Evolutionary conservation across 345 rosid species (phyloP).

Genomic region (Syzygium aqueum): DNA sequence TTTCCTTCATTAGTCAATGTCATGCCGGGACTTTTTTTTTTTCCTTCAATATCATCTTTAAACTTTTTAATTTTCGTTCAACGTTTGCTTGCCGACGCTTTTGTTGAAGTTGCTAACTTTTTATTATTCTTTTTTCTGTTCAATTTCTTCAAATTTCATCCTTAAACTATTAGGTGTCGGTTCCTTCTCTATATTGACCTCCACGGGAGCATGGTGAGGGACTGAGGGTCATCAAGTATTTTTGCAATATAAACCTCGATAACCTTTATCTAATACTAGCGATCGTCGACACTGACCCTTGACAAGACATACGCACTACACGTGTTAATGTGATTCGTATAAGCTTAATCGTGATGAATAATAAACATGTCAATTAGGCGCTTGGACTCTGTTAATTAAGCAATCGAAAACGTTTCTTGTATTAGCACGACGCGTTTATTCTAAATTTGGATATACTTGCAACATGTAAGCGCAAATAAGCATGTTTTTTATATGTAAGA

Average conservation of each 20-base stretch:
- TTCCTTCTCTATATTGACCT: not conserved
- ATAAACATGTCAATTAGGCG: not conserved
- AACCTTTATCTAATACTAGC: not conserved
- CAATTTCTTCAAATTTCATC: not conserved
- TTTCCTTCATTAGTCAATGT: not conserved
- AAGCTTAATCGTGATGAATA: not conserved
- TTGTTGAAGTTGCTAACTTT: not conserved
- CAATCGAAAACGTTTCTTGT: not conserved
- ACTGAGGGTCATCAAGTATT: not conserved
- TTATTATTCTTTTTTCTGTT: not conserved
- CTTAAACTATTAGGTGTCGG: not conserved
- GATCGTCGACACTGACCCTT: not conserved
- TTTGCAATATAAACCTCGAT: not conserved
- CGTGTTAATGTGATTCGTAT: not conserved
- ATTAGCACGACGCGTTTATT: not conserved
- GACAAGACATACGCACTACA: not conserved
- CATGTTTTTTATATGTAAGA: not conserved
- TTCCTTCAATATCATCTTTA: not conserved
- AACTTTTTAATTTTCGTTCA: not conserved
- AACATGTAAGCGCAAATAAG: not conserved
- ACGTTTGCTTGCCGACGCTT: not conserved
- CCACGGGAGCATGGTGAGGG: not conserved
- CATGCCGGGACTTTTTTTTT: not conserved
- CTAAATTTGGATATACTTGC: not conserved
- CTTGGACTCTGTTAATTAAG: not conserved